These are phyloP conservation scores for Penicillium sclerotiorum DNA, from an alignment of 2,329 filamentous ascomycete genomes.

Conservation along the genomic window DNA sequence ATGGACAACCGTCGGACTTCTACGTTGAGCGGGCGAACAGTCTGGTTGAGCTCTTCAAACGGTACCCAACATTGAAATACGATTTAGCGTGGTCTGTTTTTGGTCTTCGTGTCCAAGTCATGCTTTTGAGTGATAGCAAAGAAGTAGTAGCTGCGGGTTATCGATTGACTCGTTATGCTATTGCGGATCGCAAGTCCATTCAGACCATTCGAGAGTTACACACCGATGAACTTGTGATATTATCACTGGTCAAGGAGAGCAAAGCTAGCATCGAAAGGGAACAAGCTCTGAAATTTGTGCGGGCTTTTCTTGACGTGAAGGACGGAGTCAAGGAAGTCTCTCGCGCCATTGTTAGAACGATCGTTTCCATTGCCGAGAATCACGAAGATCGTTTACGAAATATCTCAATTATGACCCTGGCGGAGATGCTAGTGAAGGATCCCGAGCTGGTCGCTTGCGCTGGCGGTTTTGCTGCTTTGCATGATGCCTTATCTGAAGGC, in stretches of 20 bases:
- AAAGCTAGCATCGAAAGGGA: slow-evolving; percentile 97
- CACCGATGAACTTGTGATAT: slow-evolving; percentile 88
- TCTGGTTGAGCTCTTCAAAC: slow-evolving; percentile 93
- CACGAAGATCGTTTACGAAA: slow-evolving; percentile 81
- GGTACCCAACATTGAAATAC: slow-evolving; percentile 90
- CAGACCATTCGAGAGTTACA: slow-evolving; percentile 85
- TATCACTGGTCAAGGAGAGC: slow-evolving; percentile 91
- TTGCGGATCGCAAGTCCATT: slow-evolving; percentile 86
- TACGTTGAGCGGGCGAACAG: slow-evolving; percentile 92
- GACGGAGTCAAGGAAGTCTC: slow-evolving; percentile 88
- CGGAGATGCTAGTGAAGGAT: slow-evolving; percentile 86
- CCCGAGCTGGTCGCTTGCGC: slow-evolving; percentile 78
- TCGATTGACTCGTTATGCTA: slow-evolving; percentile 88
- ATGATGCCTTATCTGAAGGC: slow-evolving; percentile 88
- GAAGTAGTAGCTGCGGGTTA: slow-evolving; percentile 96
- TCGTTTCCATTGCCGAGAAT: slow-evolving; percentile 88
- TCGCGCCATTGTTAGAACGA: slow-evolving; percentile 80
- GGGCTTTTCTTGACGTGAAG: slow-evolving; percentile 93
- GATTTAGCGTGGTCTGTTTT: slow-evolving; percentile 96
- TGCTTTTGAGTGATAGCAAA: slow-evolving; percentile 92
- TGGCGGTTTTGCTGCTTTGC: slow-evolving; percentile 81
- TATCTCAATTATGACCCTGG: slow-evolving; percentile 89
- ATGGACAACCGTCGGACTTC: slow-evolving; percentile 88
- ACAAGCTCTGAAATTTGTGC: slow-evolving; percentile 93
- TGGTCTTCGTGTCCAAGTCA: slow-evolving; percentile 87